Percentiles rank a stretch among this genome's conserved stretches.
Evolutionary conservation across 768 basidiomycete genomes (phyloP).

Genomic region (Leccinum rimulosum): DNA sequence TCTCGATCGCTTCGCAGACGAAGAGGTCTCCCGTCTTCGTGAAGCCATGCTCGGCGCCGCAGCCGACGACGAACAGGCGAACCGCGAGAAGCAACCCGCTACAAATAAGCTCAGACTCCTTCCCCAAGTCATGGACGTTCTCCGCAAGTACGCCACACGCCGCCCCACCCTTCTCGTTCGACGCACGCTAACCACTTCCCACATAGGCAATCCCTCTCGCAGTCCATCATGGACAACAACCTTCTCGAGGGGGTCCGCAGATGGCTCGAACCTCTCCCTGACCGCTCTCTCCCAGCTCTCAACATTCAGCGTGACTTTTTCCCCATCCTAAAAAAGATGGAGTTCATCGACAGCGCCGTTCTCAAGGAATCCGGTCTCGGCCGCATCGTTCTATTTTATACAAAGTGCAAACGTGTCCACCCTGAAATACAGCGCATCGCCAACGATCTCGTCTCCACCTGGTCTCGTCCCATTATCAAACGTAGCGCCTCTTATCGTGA

Average conservation of each 20-base stretch:
- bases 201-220: slow-evolving; percentile 77
- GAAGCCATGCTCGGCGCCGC: slow-evolving; percentile 87
- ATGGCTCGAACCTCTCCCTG: slow-evolving; percentile 94
- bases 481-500: slow-evolving; percentile 81
- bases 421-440: slow-evolving; percentile 80
- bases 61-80: slow-evolving; percentile 78
- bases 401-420: slow-evolving; percentile 88
- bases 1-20: slow-evolving; percentile 85
- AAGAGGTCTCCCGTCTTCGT: slow-evolving; percentile 85
- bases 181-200: not conserved
- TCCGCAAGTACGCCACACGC: slow-evolving; percentile 72
- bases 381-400: slow-evolving; percentile 91
- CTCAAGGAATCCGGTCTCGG: slow-evolving; percentile 92
- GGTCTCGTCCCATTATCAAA: slow-evolving; percentile 92
- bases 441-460: slow-evolving; percentile 75
- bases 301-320: slow-evolving; percentile 96
- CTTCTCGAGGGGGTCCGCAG: slow-evolving; percentile 83
- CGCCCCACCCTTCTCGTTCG: no score
- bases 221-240: slow-evolving; percentile 94
- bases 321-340: slow-evolving; percentile 79
- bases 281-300: slow-evolving; percentile 88
- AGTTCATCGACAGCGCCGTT: slow-evolving; percentile 84
- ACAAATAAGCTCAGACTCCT: slow-evolving; percentile 80
- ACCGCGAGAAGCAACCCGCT: slow-evolving; percentile 78
- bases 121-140: slow-evolving; percentile 86